These are phyloP conservation scores for Dendrocalamus latiflorus DNA, from an alignment of 202 grass and related monocot species.

Conservation along the genomic window DNA sequence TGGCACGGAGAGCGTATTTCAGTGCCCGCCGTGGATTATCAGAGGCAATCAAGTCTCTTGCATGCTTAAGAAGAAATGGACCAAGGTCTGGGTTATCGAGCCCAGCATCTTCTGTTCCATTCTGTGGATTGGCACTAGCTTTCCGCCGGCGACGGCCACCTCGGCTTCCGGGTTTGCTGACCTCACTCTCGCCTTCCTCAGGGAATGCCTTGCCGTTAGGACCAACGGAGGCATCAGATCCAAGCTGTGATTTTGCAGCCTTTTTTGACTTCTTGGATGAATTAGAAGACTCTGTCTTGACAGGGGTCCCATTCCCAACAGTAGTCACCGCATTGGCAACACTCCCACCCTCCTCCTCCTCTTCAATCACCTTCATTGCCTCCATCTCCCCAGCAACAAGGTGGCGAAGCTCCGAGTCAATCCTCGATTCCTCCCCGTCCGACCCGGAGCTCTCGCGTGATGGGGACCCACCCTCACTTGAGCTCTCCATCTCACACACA, in stretches of 20 bases:
- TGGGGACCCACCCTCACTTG: slow-evolving; percentile 70
- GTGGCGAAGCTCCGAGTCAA: slow-evolving; percentile 91
- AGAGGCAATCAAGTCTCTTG: slow-evolving; percentile 81
- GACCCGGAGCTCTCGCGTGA: slow-evolving; percentile 70
- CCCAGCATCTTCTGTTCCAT: slow-evolving; percentile 56
- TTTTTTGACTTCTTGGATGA: slow-evolving; percentile 73
- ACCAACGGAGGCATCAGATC: slow-evolving; percentile 49
- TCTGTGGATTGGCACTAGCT: slow-evolving; percentile 44
- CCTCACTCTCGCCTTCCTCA: slow-evolving; percentile 52
- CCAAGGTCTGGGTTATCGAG: slow-evolving; percentile 90
- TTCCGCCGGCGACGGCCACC: slow-evolving; percentile 48
- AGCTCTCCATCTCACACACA: slow-evolving; percentile 94
- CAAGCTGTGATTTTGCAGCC: slow-evolving; percentile 43
- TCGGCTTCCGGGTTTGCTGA: slow-evolving; percentile 46
- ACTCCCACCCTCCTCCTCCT: slow-evolving; percentile 40
- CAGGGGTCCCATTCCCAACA: slow-evolving; percentile 39
- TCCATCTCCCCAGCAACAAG: slow-evolving; percentile 98
- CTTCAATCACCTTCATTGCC: slow-evolving; percentile 75
- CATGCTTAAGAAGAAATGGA: slow-evolving; percentile 96
- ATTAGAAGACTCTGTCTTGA: slow-evolving; percentile 31
- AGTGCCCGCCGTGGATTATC: slow-evolving; percentile 80
- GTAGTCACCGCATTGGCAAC: slow-evolving; percentile 33
- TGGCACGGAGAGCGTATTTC: slow-evolving; percentile 88
- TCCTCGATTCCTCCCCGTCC: slow-evolving; percentile 84
- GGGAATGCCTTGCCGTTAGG: slow-evolving; percentile 42